Base-by-base conservation (phyloP, 2,329 filamentous ascomycete species). In the Stachybotrys echinatus region DNA sequence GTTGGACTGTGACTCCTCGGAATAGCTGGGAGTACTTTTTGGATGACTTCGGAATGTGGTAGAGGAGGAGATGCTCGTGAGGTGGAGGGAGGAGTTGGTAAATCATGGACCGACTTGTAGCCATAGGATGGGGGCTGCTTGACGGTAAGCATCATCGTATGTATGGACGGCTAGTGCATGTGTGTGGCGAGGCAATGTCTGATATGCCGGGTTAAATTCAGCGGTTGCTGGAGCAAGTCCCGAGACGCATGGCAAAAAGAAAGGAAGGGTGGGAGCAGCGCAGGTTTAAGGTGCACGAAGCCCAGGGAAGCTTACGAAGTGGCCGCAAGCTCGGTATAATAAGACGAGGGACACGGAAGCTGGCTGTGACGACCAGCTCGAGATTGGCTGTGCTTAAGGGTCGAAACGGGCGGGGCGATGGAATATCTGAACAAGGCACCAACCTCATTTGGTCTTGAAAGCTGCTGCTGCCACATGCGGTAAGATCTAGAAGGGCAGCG, bases 61-160 rank as follows among this genome's bases (percentile, higher is more conserved):
- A 79, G 67, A 61, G 77, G 75, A 64, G 79, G 77, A 61, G 78
- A 82, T 61, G 72, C 70, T 72, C 76, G 76, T 59, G 73, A 75
- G 53, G 74, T 76, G 57, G 71, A 75, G 52, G 79, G 78, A 64
- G 78, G 78, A 68, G 76, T 82, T 61, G 78, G 79, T 62, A 81
- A 72, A 68, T 83, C 79, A 82, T 83, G 76, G 74, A 79, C 73
- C 66, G 77, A 76, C 73, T 73, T 74, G 70, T 79, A 79, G 73
- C 77, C 77, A 77, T 77, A 76, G 58, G 74, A 72, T 65, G 70
- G 69, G 71, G 77, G 76, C 76, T 83, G 79, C 70, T 75, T 81
- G 65, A 76, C 69, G 69, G 79, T 82, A 74, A 82, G 79, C 78
- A 83, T 82, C 71, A 72, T 81, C 68, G 60, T 62, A 61, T 61